Base-by-base conservation (phyloP, 768 basidiomycete species). In the Suillus subaureus region DNA sequence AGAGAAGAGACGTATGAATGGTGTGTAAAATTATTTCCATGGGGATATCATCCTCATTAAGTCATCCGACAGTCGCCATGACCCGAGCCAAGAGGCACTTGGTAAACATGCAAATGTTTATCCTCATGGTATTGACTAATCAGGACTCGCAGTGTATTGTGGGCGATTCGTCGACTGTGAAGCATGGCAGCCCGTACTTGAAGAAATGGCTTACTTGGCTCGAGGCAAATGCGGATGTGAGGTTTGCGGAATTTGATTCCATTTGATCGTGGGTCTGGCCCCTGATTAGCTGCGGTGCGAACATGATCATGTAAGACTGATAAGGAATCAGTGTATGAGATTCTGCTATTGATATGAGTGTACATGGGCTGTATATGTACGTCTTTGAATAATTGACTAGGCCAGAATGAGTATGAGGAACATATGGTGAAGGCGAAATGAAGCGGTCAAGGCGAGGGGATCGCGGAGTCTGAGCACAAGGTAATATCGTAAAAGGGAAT, bases 151-250 rank as follows among this genome's bases (percentile, higher is more conserved):
- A 97, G 94, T 97, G 95, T 70, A 78, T 99, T 2, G 87, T 99
- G 0, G 97, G 97, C 1, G 97, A 99, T 75, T 96, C 95, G 0
- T 91, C 90, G 2, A 99, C 97, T 0, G 90, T 99, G 4, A 81
- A 84, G 39, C 90, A 96, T 70, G 97, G 97, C 6, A 88, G 93
- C 28, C 72, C 81, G 47, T 99, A 92, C 77, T 78, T 99, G 43
- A 94, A 92, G 75, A 86, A 85, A 66, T 99, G 97, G 97, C 85
- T 97, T 70, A 79, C 81, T 4, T 99, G 95, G 94, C 78, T 99
- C 15, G 97, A 99, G 69, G 82, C 82, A 9, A 88, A 97, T 71
- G 96, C 94, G 26, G 96, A 98, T 73, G 90, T 99, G 21, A 86
- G 92, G 69, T 97, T 89, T 77, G 92, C 91, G 1, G 94, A 90